A percentile compares a stretch with the other conserved stretches of the same genome.
Evolutionary conservation across 1,139 yeast species (phyloP).

Genomic region (Ogataea hybrid): DNA sequence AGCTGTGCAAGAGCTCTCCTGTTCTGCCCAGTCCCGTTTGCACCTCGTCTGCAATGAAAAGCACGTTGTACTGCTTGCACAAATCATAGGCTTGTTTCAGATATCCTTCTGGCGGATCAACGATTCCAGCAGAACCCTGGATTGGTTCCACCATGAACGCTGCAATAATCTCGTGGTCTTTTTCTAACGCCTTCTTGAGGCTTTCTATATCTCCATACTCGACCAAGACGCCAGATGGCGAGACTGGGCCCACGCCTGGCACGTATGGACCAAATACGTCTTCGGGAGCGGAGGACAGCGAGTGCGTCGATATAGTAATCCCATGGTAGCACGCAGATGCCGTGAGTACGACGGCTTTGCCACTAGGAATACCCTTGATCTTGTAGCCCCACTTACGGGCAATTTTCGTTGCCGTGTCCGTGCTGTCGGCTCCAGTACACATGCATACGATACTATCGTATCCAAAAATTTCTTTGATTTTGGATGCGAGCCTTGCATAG

Average conservation of each 20-base stretch:
- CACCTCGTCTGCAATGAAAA: slow-evolving; percentile 24
- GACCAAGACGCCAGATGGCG: slow-evolving; percentile 21
- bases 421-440: slow-evolving; percentile 29
- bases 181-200: slow-evolving; percentile 18
- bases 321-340: slow-evolving; percentile 29
- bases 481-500: slow-evolving; percentile 18
- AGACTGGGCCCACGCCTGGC: slow-evolving; percentile 21
- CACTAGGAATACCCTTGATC: slow-evolving; percentile 21
- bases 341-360: slow-evolving; percentile 23
- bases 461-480: slow-evolving; percentile 22
- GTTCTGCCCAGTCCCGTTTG: slow-evolving; percentile 27
- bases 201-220: slow-evolving; percentile 22
- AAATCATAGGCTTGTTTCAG: slow-evolving; percentile 16
- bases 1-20: slow-evolving; percentile 20
- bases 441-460: slow-evolving; percentile 23
- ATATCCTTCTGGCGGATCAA: slow-evolving; percentile 19
- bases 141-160: slow-evolving; percentile 25
- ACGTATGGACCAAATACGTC: slow-evolving; percentile 24
- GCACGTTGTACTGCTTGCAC: slow-evolving; percentile 20
- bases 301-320: slow-evolving; percentile 27
- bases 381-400: slow-evolving; percentile 29
- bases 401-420: slow-evolving; percentile 28
- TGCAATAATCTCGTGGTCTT: slow-evolving; percentile 22
- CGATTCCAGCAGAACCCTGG: slow-evolving; percentile 24
- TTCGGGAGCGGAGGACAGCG: slow-evolving; percentile 17